Evolutionary conservation across 208 protist genomes (phyloP), one percentile per base, ranked within the genome.

Genomic region (Acanthamoeba healyi): DNA sequence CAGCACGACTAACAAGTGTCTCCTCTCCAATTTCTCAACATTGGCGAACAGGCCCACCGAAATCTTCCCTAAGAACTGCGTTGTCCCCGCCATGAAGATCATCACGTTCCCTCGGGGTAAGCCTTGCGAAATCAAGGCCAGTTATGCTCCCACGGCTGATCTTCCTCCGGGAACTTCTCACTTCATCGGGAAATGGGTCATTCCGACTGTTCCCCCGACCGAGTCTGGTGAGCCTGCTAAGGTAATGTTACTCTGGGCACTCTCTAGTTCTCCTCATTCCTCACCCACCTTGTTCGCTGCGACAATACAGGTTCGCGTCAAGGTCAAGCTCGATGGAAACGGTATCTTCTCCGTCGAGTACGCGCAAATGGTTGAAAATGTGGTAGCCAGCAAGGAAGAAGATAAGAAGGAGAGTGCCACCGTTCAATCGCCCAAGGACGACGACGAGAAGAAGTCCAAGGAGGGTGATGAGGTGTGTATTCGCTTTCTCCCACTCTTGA

Each of bases 41-140:
- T 61, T 5, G 12, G 17, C 15, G 22, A 24, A 54, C 74, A 86
- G 74, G 42, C 74, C 74, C 7, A 86, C 74, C 9, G 74, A 86
- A 56, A 86, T 86, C 32, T 86, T 86, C 74, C 38, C 42, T 4
- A 86, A 86, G 42, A 86, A 86, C 34, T 86, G 74, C 74, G 32
- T 56, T 2, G 14, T 86, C 3, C 74, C 74, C 7, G 46, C 38
- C 40, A 54, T 86, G 24, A 86, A 86, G 74, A 54, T 46, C 42
- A 86, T 86, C 19, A 86, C 74, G 3, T 86, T 86, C 74, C 74
- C 74, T 3, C 74, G 74, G 32, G 74, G 74, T 26, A 79, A 92
- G 54, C 15, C 19, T 42, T 95, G 95, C 40, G 94, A 95, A 12
- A 2, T 96, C 29, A 22, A 42, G 14, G 95, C 95, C 24, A 19